Evolutionary conservation across 257 asterid genomes (phyloP).

Genomic region (Rauvolfia tetraphylla): DNA sequence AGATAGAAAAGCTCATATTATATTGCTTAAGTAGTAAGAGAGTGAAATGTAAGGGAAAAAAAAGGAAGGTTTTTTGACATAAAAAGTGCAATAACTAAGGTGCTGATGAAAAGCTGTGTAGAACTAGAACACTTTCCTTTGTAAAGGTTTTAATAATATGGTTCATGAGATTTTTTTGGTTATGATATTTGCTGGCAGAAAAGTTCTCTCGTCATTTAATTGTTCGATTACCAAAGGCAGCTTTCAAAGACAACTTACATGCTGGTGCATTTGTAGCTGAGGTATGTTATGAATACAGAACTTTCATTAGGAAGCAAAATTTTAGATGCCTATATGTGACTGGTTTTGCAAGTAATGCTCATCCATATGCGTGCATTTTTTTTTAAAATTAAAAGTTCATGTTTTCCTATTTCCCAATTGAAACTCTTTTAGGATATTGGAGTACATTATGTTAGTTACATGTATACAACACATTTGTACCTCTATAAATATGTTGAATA

Average conservation of each 20-base stretch:
- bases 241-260: constrained; percentile 91
- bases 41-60: neutral
- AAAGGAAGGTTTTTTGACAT: neutral
- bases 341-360: neutral
- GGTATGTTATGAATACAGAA: constrained; percentile 42
- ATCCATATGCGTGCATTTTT: neutral
- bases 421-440: neutral
- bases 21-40: neutral
- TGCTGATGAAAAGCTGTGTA: neutral
- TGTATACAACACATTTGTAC: neutral
- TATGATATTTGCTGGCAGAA: constrained; percentile 41
- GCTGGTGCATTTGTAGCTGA: constrained; percentile 90
- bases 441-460: neutral
- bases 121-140: neutral
- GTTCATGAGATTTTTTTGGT: neutral
- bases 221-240: constrained; percentile 71
- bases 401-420: neutral
- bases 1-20: neutral
- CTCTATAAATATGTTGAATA: neutral
- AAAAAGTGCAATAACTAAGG: neutral
- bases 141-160: neutral
- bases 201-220: constrained; percentile 92
- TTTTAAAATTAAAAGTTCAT: neutral
- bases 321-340: neutral
- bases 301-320: neutral